Evolutionary conservation across 164 flowering plant species (phyloP), one percentile per base, ranked within the genome.

Genomic region (Paratinospora sagittata): DNA sequence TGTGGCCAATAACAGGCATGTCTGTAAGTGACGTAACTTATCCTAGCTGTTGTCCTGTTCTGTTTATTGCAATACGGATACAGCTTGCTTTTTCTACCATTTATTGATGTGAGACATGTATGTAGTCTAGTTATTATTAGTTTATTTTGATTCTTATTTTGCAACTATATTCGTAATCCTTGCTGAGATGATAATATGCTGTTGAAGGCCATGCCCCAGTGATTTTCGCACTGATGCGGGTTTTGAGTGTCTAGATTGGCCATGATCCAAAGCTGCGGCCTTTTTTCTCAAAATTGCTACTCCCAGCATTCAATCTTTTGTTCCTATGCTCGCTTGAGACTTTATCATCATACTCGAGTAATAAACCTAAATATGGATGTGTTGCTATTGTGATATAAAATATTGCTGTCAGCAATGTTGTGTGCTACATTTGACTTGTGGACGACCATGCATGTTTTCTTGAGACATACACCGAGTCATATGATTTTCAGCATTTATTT

Each of bases 1-100:
- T 13, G 97, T 91, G 66, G 98, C 94, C 52, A 84, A 83, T 26
- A 76, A 85, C 78, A 88, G 83, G 76, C 88, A 81, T 65, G 85
- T 86, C 70, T 85, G 99, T 93, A 82, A 95, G 97, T 81, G 47
- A 11, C n/a, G 67, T 63, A 6, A 19, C 3, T 3, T 3, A 66
- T 52, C 21, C 7, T 16, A 52, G 0, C 6, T 0, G 58, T 14
- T 52, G 58, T 52, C 16, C 43, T 39, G 43, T 39, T 39, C 43
- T 4, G 5, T 39, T 39, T 8, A 39, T 39, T 39, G 43, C n/a
- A 52, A 16, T 52, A 52, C 58, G 19, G 16, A 14, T 19, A 52
- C n/a, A 16, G 58, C n/a, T 52, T 16, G 5, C 58, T 52, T 52
- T 49, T 17, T 49, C 11, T 10, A 49, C 19, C 3, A 17, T 49